Percentiles rank a stretch among this genome's conserved stretches.
These are phyloP conservation scores for Penicillium verrucosum DNA, from an alignment of 2,329 filamentous ascomycete species.

Conservation along the genomic window DNA sequence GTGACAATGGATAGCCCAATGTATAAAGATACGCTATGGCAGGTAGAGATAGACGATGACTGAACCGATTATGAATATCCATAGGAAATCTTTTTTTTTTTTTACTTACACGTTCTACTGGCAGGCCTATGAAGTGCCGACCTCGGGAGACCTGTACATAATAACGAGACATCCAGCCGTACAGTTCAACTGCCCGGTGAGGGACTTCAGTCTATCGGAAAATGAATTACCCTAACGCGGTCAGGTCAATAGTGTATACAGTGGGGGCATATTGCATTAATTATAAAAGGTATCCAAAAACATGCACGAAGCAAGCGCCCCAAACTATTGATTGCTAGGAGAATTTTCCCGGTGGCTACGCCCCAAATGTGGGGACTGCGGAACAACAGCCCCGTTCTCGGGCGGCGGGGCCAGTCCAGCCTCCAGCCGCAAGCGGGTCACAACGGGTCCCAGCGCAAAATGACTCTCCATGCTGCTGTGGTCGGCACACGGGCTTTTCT, in stretches of 20 bases:
- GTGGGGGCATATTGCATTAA: neutral
- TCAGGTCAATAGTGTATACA: neutral
- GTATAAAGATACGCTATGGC: no score
- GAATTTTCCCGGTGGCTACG: neutral
- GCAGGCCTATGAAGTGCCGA: neutral
- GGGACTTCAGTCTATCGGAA: neutral
- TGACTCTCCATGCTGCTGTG: constrained; percentile 65
- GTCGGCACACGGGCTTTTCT: constrained; percentile 68
- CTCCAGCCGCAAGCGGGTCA: constrained; percentile 54
- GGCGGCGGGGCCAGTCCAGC: constrained; percentile 35
- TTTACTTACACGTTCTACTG: no score
- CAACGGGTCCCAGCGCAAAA: constrained; percentile 63
- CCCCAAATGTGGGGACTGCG: constrained; percentile 1
- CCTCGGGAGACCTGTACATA: neutral
- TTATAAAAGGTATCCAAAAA: constrained; percentile 1
- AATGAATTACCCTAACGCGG: neutral
- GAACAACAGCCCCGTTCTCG: neutral
- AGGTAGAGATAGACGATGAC: no score
- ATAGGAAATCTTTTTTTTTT: no score
- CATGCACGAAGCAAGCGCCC: neutral
- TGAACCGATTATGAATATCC: no score
- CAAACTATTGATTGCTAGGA: neutral
- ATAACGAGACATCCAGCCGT: neutral
- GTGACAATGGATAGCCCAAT: no score
- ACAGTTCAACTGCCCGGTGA: neutral